Evolutionary conservation across 2,329 filamentous ascomycete species (phyloP), one percentile per base, ranked within the genome.

Genomic region (Cryphonectria nitschkei): DNA sequence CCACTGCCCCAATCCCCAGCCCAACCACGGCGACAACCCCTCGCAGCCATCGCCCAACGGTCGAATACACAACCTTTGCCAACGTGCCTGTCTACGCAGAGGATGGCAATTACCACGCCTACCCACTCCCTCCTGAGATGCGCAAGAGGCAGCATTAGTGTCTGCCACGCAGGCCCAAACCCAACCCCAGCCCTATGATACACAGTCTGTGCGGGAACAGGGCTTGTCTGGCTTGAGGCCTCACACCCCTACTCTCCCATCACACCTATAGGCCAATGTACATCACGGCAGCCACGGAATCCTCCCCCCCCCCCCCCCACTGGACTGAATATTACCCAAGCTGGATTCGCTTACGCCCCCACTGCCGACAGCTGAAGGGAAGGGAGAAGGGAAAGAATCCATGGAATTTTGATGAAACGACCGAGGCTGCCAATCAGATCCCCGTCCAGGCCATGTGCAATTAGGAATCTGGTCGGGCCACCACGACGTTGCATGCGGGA

Each of bases 1-100:
- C 67, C 41, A 54, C 58, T 14, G n/a, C 64, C 9, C 34, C 63
- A 7, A 39, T 65, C 22, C 66, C 68, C 26, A 64, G 65, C 32
- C 72, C 72, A 11, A 26, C 56, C 29, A 69, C 43, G 39, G 71
- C 71, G 16, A 61, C 69, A 7, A 71, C 69, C 3, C 72, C 72
- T 29, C 72, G 72, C 32, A 71, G 37, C 65, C 66, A 69, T 34
- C 72, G 72, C 16, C 71, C 71, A 22, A 58, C 58, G 16, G 69
- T 73, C 32, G 54, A 65, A 9, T 72, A 68, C 29, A 39, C 54
- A 13, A 68, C 63, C 41, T 62, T 68, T 34, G 32, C 50, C 16
- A 29, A 22, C 1, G 19, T 65, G 34, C 54, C 64, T n/a, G 60
- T 64, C 14, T 60, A 46, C n/a, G 43, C 14, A 29, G 71, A 73